These are phyloP conservation scores for Tricladium varicosporioides DNA, from an alignment of 2,329 filamentous ascomycete species.

Conservation along the genomic window DNA sequence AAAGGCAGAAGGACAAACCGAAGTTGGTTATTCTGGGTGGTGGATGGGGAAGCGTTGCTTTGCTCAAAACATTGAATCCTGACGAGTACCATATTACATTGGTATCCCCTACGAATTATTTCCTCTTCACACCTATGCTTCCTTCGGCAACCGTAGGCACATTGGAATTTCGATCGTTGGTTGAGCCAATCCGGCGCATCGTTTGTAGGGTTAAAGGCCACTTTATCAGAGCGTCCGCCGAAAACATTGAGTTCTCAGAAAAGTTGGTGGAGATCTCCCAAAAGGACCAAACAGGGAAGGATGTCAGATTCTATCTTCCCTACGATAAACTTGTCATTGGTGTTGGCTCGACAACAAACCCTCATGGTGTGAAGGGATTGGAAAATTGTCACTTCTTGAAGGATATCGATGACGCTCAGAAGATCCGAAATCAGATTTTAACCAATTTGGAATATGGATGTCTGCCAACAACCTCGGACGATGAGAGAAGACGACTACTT, in stretches of 20 bases:
- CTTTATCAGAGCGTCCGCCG: constrained; percentile 82
- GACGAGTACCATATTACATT: constrained; percentile 96
- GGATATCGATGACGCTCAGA: constrained; percentile 86
- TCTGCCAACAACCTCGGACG: constrained; percentile 86
- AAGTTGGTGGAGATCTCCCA: constrained; percentile 88
- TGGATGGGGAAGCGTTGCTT: constrained; percentile 90
- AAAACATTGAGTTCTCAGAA: constrained; percentile 87
- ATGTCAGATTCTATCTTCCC: constrained; percentile 83
- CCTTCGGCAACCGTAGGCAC: constrained; percentile 96
- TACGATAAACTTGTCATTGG: constrained; percentile 96
- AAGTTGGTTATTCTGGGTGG: constrained; percentile 89
- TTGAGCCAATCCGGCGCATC: constrained; percentile 89
- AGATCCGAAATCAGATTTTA: constrained; percentile 85
- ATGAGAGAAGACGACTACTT: constrained; percentile 80
- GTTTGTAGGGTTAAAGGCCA: constrained; percentile 76
- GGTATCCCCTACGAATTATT: constrained; percentile 92
- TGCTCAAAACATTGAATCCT: constrained; percentile 85
- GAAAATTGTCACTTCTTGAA: constrained; percentile 95
- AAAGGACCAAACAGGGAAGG: constrained; percentile 66
- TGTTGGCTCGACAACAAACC: constrained; percentile 89
- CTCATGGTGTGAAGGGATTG: constrained; percentile 91
- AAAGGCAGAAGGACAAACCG: constrained; percentile 78
- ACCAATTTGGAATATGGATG: constrained; percentile 88
- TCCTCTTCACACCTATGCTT: constrained; percentile 97
- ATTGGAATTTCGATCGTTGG: constrained; percentile 82